A percentile compares a stretch with the other conserved stretches of the same genome.
phyloP scores from a whole-genome alignment of 306 rosid genomes.

The Cicer arietinum region DNA sequence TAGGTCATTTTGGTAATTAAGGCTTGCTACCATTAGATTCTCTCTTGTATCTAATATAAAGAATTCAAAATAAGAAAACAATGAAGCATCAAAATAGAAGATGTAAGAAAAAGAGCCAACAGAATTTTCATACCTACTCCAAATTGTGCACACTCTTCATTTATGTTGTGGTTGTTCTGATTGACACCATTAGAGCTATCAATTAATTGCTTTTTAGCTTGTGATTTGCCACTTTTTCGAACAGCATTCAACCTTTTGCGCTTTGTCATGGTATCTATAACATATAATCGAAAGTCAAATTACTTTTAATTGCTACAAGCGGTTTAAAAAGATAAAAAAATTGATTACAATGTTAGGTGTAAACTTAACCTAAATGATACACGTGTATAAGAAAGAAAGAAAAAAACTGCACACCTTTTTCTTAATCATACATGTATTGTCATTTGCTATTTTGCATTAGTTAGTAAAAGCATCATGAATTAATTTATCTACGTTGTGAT shows the following conservation, averaged over 20 bases:
- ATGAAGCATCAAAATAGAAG: background rate
- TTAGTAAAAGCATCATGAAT: background rate
- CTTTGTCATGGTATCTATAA: slow-evolving; percentile 3
- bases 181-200: slow-evolving; percentile 12
- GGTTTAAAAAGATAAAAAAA: background rate
- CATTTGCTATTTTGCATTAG: background rate
- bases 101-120: background rate
- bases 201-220: background rate
- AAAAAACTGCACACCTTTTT: background rate
- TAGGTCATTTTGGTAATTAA: slow-evolving; percentile 10
- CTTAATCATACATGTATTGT: background rate
- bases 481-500: background rate
- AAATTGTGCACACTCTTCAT: background rate
- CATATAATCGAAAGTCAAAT: background rate
- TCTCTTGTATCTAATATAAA: background rate
- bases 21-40: background rate
- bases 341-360: background rate
- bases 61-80: background rate
- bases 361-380: background rate
- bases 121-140: slow-evolving; percentile 9
- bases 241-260: slow-evolving; percentile 1
- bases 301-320: background rate
- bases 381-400: background rate
- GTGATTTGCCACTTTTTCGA: slow-evolving; percentile 13
- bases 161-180: background rate